Conservation (phyloP, 1,139 yeast genomes). For the Protomyces macrosporus region DNA sequence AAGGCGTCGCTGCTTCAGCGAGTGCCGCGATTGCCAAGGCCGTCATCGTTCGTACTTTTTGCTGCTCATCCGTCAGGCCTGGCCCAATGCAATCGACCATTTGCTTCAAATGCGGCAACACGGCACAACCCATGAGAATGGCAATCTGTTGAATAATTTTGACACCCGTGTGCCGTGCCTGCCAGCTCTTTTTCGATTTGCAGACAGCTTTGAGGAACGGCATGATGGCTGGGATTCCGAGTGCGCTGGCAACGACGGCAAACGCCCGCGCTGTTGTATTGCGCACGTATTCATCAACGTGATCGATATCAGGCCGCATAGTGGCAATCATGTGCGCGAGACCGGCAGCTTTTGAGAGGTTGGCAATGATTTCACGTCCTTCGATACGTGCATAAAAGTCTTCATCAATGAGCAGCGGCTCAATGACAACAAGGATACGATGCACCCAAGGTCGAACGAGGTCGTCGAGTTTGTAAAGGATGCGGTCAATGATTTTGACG, state of each 20-base stretch:
- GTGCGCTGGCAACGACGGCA: constrained; percentile 77
- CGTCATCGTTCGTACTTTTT: constrained; percentile 61
- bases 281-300: constrained; percentile 75
- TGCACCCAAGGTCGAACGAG: constrained; percentile 68
- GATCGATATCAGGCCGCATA: constrained; percentile 76
- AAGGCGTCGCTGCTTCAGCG: constrained; percentile 84
- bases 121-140: constrained; percentile 61
- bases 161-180: constrained; percentile 82
- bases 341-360: constrained; percentile 76
- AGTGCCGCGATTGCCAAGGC: constrained; percentile 68
- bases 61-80: constrained; percentile 64
- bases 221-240: constrained; percentile 64
- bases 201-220: constrained; percentile 84
- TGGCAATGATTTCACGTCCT: constrained; percentile 73
- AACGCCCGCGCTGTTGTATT: constrained; percentile 71
- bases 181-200: constrained; percentile 72
- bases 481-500: constrained; percentile 68
- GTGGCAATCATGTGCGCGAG: constrained; percentile 69
- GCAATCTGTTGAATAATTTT: constrained; percentile 75
- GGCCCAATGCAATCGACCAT: constrained; percentile 58
- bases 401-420: constrained; percentile 77
- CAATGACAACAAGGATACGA: constrained; percentile 63
- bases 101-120: constrained; percentile 66
- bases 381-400: constrained; percentile 67
- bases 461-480: constrained; percentile 60